phyloP scores from a whole-genome alignment of 2,329 filamentous ascomycete genomes.

The Monosporascus cannonballus region DNA sequence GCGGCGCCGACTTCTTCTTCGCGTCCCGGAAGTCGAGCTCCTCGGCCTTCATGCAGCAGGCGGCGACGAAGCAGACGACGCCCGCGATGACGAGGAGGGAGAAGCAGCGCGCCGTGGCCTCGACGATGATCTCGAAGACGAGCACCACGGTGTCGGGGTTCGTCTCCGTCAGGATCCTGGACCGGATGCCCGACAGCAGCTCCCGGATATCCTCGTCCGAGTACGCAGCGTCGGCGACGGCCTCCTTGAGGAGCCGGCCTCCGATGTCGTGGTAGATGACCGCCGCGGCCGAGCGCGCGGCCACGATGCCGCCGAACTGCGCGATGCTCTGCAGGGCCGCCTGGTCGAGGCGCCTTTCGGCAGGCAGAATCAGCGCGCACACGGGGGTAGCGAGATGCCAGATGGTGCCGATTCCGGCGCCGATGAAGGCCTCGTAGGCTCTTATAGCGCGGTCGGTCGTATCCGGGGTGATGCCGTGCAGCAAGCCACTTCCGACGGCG shows the following conservation, averaged over 20 bases:
- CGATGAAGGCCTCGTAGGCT: constrained; percentile 25
- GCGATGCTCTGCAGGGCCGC: constrained; percentile 26
- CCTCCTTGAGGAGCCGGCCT: constrained; percentile 12
- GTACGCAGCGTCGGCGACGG: constrained; percentile 10
- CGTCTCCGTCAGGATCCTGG: constrained; percentile 12
- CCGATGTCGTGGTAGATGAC: constrained; percentile 26
- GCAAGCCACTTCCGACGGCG: constrained; percentile 20
- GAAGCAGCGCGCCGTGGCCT: constrained; percentile 19
- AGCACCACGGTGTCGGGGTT: constrained; percentile 9
- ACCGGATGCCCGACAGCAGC: constrained; percentile 21
- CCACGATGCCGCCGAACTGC: constrained; percentile 23
- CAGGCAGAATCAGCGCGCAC: constrained; percentile 14
- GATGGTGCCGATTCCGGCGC: constrained; percentile 25
- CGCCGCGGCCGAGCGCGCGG: constrained; percentile 20
- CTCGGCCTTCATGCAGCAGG: constrained; percentile 23
- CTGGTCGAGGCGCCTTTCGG: constrained; percentile 20
- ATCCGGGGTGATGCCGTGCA: constrained; percentile 18
- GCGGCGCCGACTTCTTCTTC: not conserved
- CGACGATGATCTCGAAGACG: constrained; percentile 16
- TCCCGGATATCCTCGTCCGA: constrained; percentile 20
- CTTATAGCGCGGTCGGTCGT: constrained; percentile 22
- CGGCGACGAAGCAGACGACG: constrained; percentile 19
- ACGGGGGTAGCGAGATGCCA: constrained; percentile 26
- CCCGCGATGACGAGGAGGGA: constrained; percentile 20
- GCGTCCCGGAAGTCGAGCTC: constrained; percentile 16